These are phyloP conservation scores for Microbotryum violaceum DNA, from an alignment of 1,284 basidiomycete species.

Conservation along the genomic window DNA sequence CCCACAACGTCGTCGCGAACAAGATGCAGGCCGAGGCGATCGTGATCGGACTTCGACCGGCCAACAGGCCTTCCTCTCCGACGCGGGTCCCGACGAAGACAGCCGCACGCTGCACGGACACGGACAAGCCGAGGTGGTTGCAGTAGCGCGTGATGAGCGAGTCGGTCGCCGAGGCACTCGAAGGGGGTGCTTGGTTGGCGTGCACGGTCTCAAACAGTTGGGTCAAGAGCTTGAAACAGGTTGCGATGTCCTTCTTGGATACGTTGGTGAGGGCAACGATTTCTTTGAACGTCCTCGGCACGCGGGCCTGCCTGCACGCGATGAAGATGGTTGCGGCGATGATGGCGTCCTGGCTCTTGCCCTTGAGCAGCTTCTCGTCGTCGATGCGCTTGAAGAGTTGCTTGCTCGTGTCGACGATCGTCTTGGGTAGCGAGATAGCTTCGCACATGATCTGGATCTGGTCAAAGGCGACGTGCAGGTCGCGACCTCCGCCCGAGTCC, in stretches of 20 bases:
- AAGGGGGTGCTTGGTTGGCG: conserved; percentile 23
- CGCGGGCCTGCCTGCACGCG: conserved; percentile 87
- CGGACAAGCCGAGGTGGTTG: conserved; percentile 83
- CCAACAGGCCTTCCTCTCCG: conserved; percentile 75
- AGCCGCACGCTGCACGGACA: conserved; percentile 72
- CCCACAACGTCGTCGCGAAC: conserved; percentile 78
- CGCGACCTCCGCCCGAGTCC: conserved; percentile 66
- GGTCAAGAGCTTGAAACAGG: conserved; percentile 88
- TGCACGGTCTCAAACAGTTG: conserved; percentile 65
- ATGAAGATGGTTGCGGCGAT: conserved; percentile 98
- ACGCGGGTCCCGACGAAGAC: conserved; percentile 76
- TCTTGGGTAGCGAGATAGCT: conserved; percentile 88
- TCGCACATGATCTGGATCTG: conserved; percentile 91
- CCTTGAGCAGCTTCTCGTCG: conserved; percentile 85
- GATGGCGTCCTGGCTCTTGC: conserved; percentile 83
- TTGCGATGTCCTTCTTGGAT: conserved; percentile 86
- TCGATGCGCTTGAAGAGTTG: conserved; percentile 95
- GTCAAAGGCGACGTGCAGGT: conserved; percentile 76
- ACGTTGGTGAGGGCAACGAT: conserved; percentile 89
- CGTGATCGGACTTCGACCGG: conserved; percentile 88
- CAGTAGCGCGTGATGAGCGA: conserved; percentile 87
- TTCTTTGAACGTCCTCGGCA: conserved; percentile 90
- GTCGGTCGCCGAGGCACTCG: conserved; percentile 55
- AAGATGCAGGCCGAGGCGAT: conserved; percentile 93
- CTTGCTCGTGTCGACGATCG: conserved; percentile 89